phyloP scores from a whole-genome alignment of 768 basidiomycete genomes.

The Pisolithus orientalis region DNA sequence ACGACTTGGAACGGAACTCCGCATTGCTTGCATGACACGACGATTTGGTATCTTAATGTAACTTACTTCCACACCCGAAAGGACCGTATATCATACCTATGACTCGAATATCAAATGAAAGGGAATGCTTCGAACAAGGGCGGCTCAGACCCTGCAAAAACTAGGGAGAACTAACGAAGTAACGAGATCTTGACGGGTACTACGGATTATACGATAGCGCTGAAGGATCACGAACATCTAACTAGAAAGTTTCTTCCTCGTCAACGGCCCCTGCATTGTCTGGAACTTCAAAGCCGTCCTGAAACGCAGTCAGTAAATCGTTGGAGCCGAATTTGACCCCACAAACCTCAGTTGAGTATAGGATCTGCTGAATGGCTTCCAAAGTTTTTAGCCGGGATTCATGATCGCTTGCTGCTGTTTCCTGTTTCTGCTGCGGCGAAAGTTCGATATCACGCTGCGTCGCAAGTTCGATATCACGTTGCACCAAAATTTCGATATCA shows the following conservation, averaged over 20 bases:
- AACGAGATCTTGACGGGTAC: not conserved
- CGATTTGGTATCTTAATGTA: no score
- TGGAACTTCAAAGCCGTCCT: slow-evolving; percentile 95
- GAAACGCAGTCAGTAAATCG: slow-evolving; percentile 10
- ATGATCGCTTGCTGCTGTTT: slow-evolving; percentile 45
- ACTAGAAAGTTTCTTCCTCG: slow-evolving; percentile 77
- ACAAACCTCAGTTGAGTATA: slow-evolving; percentile 91
- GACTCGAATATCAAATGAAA: no score
- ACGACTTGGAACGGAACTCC: no score
- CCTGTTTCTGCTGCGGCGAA: slow-evolving; percentile 75
- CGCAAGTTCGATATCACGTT: no score
- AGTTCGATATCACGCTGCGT: slow-evolving; percentile 82
- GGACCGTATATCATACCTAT: no score
- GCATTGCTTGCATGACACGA: no score
- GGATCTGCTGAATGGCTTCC: slow-evolving; percentile 80
- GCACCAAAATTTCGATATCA: slow-evolving; percentile 92
- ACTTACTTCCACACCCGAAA: no score
- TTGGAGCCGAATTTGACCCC: not conserved
- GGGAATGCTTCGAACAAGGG: no score
- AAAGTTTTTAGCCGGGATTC: slow-evolving; percentile 58
- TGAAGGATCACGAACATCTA: slow-evolving; percentile 2
- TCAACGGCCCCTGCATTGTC: slow-evolving; percentile 50
- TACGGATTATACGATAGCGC: slow-evolving; percentile 5
- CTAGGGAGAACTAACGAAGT: slow-evolving; percentile 8
- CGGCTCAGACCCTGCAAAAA: not conserved